Conservation (phyloP, 2,329 filamentous ascomycete species). For the Talaromyces sp. region DNA sequence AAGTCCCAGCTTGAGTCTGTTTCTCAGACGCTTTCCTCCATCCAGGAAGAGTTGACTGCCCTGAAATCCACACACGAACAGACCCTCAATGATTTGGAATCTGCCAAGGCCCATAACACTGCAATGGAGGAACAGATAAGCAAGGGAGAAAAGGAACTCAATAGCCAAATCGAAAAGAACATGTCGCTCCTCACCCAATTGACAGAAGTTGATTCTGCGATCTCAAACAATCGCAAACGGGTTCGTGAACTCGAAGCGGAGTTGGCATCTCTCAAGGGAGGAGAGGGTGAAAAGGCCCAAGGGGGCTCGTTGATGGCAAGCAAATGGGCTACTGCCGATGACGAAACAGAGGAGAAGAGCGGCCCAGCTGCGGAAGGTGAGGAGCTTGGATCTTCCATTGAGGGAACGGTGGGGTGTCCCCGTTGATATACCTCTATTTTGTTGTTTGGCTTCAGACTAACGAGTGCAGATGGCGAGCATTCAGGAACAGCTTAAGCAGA, state of each 20-base stretch:
- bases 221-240: constrained; percentile 30
- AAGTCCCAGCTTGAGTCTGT: constrained; percentile 63
- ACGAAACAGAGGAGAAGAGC: constrained; percentile 25
- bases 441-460: constrained; percentile 16
- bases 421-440: constrained; percentile 25
- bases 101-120: constrained; percentile 23
- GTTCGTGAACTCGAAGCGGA: constrained; percentile 37
- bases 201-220: constrained; percentile 32
- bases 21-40: constrained; percentile 46
- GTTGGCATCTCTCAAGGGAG: constrained; percentile 30
- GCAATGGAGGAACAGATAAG: constrained; percentile 28
- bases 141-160: constrained; percentile 31
- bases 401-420: constrained; percentile 44
- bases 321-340: constrained; percentile 36
- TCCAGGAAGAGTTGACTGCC: constrained; percentile 27
- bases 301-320: constrained; percentile 31
- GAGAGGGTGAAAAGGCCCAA: constrained; percentile 23
- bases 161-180: constrained; percentile 38
- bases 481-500: constrained; percentile 42
- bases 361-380: constrained; percentile 40
- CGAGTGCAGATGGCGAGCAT: constrained; percentile 42
- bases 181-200: constrained; percentile 35
- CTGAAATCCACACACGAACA: constrained; percentile 27
- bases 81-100: constrained; percentile 27
- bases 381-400: constrained; percentile 43